These are phyloP conservation scores for Aspergillus awamori DNA, from an alignment of 2,329 filamentous ascomycete species.

Conservation along the genomic window DNA sequence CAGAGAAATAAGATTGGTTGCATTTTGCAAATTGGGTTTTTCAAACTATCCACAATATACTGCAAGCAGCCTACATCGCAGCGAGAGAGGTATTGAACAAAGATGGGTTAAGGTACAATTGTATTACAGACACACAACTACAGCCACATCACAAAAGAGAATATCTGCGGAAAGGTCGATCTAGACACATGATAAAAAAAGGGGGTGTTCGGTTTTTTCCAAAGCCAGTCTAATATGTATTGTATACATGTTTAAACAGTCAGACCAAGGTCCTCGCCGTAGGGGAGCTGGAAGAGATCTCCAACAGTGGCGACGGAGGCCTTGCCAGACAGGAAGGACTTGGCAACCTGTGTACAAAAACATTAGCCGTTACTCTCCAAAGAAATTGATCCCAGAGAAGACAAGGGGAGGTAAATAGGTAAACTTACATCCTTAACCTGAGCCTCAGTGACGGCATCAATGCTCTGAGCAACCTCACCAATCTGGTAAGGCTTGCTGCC, in stretches of 20 bases:
- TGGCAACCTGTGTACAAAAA: constrained; percentile 68
- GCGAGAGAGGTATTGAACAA: constrained; percentile 1
- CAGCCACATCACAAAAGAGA: constrained; percentile 38
- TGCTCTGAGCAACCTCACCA: constrained; percentile 73
- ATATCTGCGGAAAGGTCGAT: constrained; percentile 40
- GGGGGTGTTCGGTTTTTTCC: constrained; percentile 34
- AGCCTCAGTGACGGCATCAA: constrained; percentile 80
- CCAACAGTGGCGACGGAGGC: constrained; percentile 87
- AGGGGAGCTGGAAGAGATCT: constrained; percentile 88
- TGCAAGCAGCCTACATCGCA: constrained; percentile 3
- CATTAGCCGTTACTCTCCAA: constrained; percentile 4
- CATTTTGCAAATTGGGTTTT: background rate
- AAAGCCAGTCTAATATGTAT: constrained; percentile 40
- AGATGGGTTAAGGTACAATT: constrained; percentile 40
- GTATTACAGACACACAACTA: constrained; percentile 45
- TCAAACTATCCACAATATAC: background rate
- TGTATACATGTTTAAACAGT: constrained; percentile 71
- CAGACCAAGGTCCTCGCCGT: constrained; percentile 89
- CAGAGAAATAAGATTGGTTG: too few species aligned
- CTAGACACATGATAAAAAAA: constrained; percentile 39
- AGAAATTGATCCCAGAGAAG: background rate
- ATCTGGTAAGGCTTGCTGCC: constrained; percentile 83
- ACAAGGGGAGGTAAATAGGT: background rate
- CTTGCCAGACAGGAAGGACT: constrained; percentile 83
- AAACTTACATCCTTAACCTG: constrained; percentile 79